Percentiles rank a stretch among this genome's conserved stretches.
phyloP scores from a whole-genome alignment of 2,329 filamentous ascomycete species.

The Karstenula rhodostoma region DNA sequence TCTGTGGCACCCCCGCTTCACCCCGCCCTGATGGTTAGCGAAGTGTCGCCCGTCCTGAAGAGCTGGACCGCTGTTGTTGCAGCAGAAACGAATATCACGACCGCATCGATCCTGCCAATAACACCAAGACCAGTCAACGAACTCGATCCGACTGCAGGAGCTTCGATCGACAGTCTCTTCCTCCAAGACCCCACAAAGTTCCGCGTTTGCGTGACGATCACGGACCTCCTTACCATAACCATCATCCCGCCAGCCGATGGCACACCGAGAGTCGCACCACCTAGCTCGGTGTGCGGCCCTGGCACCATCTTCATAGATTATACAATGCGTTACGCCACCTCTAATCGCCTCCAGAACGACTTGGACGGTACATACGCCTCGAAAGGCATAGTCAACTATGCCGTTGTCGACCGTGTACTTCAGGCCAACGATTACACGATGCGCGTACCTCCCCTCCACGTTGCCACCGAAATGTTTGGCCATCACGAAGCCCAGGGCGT shows the following conservation, averaged over 20 bases:
- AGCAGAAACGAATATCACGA: slow-evolving; percentile 64
- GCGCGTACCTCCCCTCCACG: slow-evolving; percentile 63
- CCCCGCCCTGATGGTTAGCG: slow-evolving; percentile 6
- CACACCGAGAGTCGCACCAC: slow-evolving; percentile 48
- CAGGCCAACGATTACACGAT: slow-evolving; percentile 58
- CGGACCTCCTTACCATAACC: slow-evolving; percentile 68
- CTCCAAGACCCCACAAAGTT: slow-evolving; percentile 65
- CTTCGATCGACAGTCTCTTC: slow-evolving; percentile 65
- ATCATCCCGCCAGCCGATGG: slow-evolving; percentile 62
- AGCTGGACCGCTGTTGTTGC: slow-evolving; percentile 66
- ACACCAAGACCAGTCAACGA: slow-evolving; percentile 65
- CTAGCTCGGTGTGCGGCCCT: slow-evolving; percentile 64
- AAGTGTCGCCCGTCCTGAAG: slow-evolving; percentile 59
- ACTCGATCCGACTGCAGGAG: slow-evolving; percentile 64
- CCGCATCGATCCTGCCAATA: slow-evolving; percentile 66
- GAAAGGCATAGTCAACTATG: slow-evolving; percentile 59
- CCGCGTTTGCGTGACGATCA: slow-evolving; percentile 68
- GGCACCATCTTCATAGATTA: slow-evolving; percentile 67
- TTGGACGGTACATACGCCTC: slow-evolving; percentile 61
- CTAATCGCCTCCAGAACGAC: slow-evolving; percentile 61
- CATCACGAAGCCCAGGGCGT: slow-evolving; percentile 64
- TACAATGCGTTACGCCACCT: slow-evolving; percentile 62
- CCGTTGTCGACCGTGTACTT: slow-evolving; percentile 62
- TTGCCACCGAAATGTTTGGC: slow-evolving; percentile 67
- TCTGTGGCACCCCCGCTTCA: slow-evolving; percentile 46